These are phyloP conservation scores for Cyclaneusma minus DNA, from an alignment of 2,329 filamentous ascomycete species.

Conservation along the genomic window DNA sequence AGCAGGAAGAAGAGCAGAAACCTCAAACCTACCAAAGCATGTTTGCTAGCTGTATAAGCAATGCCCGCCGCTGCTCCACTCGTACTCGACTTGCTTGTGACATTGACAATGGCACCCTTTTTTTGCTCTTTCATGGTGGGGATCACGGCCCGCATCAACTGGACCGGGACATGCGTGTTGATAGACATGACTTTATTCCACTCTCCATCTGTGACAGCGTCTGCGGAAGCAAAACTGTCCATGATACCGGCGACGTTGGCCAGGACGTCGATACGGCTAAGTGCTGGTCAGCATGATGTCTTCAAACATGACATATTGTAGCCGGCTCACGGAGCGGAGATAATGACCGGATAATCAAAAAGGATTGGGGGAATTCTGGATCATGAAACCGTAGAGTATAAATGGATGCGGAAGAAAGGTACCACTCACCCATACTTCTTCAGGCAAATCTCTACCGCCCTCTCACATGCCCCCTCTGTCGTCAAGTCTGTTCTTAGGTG, in stretches of 20 bases:
- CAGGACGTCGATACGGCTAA: conserved; percentile 23
- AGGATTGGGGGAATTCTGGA: background rate
- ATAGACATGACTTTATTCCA: conserved; percentile 25
- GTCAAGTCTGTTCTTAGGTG: conserved; percentile 20
- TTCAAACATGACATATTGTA: too few species aligned
- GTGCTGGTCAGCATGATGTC: too few species aligned
- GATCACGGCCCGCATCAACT: conserved; percentile 27
- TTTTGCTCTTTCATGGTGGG: conserved; percentile 23
- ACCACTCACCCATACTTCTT: conserved; percentile 13
- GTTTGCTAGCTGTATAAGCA: conserved; percentile 29
- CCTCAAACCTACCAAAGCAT: conserved; percentile 21
- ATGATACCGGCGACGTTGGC: conserved; percentile 28
- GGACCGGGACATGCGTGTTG: conserved; percentile 27
- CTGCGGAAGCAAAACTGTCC: conserved; percentile 24
- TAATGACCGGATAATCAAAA: background rate
- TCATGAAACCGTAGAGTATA: background rate
- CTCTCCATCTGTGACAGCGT: conserved; percentile 21
- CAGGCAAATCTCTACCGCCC: conserved; percentile 18
- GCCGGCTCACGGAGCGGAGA: background rate
- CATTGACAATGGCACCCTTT: conserved; percentile 26
- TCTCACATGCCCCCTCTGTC: conserved; percentile 16
- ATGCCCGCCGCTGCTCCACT: conserved; percentile 25
- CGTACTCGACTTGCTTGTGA: conserved; percentile 20
- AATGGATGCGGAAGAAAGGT: background rate
- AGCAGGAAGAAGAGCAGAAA: too few species aligned